phyloP scores from a whole-genome alignment of 2,329 filamentous ascomycete genomes.

The Pseudodiploospora longispora region DNA sequence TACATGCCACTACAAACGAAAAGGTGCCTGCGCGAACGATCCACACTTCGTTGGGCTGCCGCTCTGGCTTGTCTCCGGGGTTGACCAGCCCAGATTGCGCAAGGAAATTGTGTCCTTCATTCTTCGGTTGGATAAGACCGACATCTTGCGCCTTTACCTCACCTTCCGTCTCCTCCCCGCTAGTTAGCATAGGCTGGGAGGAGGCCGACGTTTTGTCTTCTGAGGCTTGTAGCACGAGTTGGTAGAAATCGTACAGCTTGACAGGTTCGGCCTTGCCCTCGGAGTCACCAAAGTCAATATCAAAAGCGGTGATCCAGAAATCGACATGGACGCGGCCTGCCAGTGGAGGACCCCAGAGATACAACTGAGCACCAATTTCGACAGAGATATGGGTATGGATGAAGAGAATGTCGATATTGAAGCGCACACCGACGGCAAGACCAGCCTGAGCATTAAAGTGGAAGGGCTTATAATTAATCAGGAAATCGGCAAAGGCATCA shows the following conservation, averaged over 20 bases:
- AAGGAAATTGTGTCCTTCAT: slow-evolving; percentile 1
- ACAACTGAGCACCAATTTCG: slow-evolving; percentile 11
- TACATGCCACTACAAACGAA: slow-evolving; percentile 1
- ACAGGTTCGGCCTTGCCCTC: not conserved
- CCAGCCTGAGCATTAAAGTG: slow-evolving; percentile 16
- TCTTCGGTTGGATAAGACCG: not conserved
- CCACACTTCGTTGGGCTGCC: slow-evolving; percentile 1
- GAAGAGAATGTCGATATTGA: slow-evolving; percentile 10
- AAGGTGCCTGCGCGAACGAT: slow-evolving; percentile 2
- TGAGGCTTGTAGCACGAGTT: slow-evolving; percentile 1
- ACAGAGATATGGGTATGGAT: slow-evolving; percentile 10
- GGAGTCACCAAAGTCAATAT: slow-evolving; percentile 6
- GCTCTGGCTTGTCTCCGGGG: not conserved
- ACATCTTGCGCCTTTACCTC: not conserved
- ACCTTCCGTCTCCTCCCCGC: not conserved
- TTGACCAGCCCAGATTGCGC: not conserved
- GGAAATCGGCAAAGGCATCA: slow-evolving; percentile 7
- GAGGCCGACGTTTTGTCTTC: not conserved
- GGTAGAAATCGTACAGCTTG: not conserved
- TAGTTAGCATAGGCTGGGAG: not conserved
- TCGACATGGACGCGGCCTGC: slow-evolving; percentile 11
- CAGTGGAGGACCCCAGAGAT: slow-evolving; percentile 11
- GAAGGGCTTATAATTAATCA: slow-evolving; percentile 25
- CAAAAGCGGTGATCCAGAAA: slow-evolving; percentile 15
- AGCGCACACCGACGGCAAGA: slow-evolving; percentile 17